Base-by-base conservation (phyloP, 805 yeast genomes). In the Alloascoidea hylecoeti region DNA sequence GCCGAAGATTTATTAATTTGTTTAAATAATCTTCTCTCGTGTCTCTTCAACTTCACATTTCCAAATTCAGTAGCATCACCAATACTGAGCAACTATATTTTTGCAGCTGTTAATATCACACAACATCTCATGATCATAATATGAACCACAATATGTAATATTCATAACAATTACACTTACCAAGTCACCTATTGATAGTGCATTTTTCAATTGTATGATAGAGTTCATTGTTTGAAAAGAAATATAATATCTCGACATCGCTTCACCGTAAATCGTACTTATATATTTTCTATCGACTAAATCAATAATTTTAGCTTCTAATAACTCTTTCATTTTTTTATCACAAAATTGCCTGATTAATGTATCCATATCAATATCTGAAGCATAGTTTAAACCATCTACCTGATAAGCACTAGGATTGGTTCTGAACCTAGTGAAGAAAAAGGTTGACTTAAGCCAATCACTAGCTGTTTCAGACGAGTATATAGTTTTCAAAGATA, bases 211-310 rank as follows among this genome's bases (percentile, higher is more conserved):
- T 4, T 46, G 46, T 4, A 66, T 46, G 15, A 67, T 47, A 1
- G 5, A 16, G 35, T 59, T 61, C 52, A 68, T 61, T 0, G 75
- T 66, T 2, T 59, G 61, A 40, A 66, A 64, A 2, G 50, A 39
- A 3, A 73, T 51, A 46, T 70, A 71, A 42, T 68, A 68, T 38
- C 58, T 61, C 2, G 68, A 59, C 75, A 73, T 63, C 0, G 75
- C 56, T 18, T 50, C 46, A 0, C 78, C 77, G 49, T 49, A 68
- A 0, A 55, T 45, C 0, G 75, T 61, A 17, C 66, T 54, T 4
- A 39, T 33, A 17, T 51, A 56, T 1, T 33, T 39, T 0, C 39
- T 41, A 3, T 41, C 42, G 2, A 39, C 33, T 2, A 42, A 14
- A 4, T 45, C 43, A 5, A 64, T 49, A 4, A 72, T 44, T n/a